phyloP scores from a whole-genome alignment of 2,329 filamentous ascomycete genomes.

The Zarea fungicola region DNA sequence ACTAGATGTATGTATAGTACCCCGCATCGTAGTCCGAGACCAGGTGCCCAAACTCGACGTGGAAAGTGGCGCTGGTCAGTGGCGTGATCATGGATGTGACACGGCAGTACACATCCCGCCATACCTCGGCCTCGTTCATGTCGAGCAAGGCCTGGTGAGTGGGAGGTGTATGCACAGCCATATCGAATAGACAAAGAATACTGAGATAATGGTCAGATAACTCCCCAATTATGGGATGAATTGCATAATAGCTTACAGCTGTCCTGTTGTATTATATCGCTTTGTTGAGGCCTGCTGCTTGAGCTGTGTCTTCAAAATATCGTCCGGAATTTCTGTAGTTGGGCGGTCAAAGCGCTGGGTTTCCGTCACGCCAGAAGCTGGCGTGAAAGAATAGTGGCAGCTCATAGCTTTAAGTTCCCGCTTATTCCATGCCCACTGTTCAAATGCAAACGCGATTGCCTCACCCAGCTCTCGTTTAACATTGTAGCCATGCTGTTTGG shows the following conservation, averaged over 20 bases:
- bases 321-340: neutral
- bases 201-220: neutral
- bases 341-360: neutral
- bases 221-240: neutral
- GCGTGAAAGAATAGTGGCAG: neutral
- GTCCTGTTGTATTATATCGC: neutral
- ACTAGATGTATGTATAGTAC: conserved; percentile 1
- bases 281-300: neutral
- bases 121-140: neutral
- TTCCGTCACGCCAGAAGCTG: neutral
- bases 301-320: neutral
- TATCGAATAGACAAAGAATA: neutral
- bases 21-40: neutral
- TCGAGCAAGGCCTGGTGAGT: conserved; percentile 1
- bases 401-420: neutral
- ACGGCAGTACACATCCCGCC: neutral
- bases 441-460: neutral
- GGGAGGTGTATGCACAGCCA: neutral
- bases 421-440: neutral
- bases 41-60: neutral
- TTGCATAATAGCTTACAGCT: neutral
- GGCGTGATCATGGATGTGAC: neutral
- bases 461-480: neutral
- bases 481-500: neutral
- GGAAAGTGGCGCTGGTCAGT: neutral